phyloP scores from a whole-genome alignment of 2,329 filamentous ascomycete species.

The Claviceps maximensis region DNA sequence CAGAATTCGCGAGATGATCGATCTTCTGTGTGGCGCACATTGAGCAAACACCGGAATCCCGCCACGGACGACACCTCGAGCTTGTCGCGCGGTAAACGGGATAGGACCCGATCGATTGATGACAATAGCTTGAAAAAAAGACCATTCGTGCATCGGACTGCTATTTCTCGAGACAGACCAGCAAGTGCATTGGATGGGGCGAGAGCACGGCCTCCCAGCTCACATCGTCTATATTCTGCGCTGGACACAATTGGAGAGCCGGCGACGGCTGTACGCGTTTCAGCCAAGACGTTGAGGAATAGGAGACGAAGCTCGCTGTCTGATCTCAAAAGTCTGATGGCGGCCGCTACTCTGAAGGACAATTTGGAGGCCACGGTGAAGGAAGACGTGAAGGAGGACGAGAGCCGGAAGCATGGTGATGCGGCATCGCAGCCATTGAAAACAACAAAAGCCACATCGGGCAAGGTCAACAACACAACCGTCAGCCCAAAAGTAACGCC shows the following conservation, averaged over 20 bases:
- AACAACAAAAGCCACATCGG: conserved; percentile 39
- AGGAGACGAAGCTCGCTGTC: conserved; percentile 88
- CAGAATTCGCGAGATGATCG: conserved; percentile 71
- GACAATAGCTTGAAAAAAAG: conserved; percentile 40
- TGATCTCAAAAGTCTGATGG: conserved; percentile 62
- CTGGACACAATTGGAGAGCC: conserved; percentile 49
- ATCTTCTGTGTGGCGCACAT: conserved; percentile 69
- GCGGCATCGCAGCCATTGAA: conserved; percentile 34
- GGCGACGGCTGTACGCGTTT: conserved; percentile 25
- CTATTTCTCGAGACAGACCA: conserved; percentile 45
- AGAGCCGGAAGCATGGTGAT: conserved; percentile 11
- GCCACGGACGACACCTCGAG: conserved; percentile 48
- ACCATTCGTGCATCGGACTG: conserved; percentile 24
- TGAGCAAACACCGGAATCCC: conserved; percentile 65
- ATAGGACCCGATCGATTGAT: conserved; percentile 63
- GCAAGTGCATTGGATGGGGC: conserved; percentile 49
- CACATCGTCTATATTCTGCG: conserved; percentile 40
- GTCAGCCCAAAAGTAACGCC: conserved; percentile 29
- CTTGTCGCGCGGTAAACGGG: conserved; percentile 52
- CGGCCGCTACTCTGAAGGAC: conserved; percentile 36
- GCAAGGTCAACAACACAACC: conserved; percentile 35
- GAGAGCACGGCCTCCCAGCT: conserved; percentile 41
- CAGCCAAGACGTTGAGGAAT: conserved; percentile 40
- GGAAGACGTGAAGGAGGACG: neutral
- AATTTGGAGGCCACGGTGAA: conserved; percentile 40